Base-by-base conservation (phyloP, 768 basidiomycete species). In the Mycena polygramma region DNA sequence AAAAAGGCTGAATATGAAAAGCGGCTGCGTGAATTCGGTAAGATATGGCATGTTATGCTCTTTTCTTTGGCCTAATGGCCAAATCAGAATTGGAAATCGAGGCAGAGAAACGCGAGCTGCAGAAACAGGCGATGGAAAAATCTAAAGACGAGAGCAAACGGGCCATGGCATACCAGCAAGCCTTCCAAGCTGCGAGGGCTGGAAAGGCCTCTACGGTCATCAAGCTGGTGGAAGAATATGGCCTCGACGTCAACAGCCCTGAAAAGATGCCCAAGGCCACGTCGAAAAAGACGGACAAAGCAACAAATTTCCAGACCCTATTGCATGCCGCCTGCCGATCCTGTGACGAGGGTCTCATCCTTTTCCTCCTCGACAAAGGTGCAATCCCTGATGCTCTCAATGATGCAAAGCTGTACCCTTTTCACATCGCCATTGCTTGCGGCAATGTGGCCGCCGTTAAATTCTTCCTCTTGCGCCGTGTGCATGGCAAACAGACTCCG, bases 301-400 rank as follows among this genome's bases (percentile, higher is more conserved):
- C 68, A 37, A 37, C 63, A 51, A 76, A 74, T 26, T 77, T 74
- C 53, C 79, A 81, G 68, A 78, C 79, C 7, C 68, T 84, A 35
- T 74, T 83, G 30, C 83, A 84, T 73, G 78, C 80, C 68, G 81
- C 80, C n/a, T 80, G 79, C 30, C 74, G 79, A 46, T 68, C 70
- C 24, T 82, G 79, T 66, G 78, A 82, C 39, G 79, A 78, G 54
- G 69, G 63, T 6, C 70, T 81, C 22, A 73, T 83, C 26, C 68
- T 71, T 45, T 83, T 80, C 69, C 79, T 84, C 17, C 57, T 82
- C n/a, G 80, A 81, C 53, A 76, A 76, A 79, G 82, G 82, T 68
- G 80, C 83, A 39, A 74, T 79, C 22, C 65, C 79, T 19, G 70
- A 73, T 41, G 69, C 75, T 35, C 71, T 83, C 49, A 80, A 81